These are phyloP conservation scores for Anthostomella pinea DNA, from an alignment of 2,329 filamentous ascomycete species.

Conservation along the genomic window DNA sequence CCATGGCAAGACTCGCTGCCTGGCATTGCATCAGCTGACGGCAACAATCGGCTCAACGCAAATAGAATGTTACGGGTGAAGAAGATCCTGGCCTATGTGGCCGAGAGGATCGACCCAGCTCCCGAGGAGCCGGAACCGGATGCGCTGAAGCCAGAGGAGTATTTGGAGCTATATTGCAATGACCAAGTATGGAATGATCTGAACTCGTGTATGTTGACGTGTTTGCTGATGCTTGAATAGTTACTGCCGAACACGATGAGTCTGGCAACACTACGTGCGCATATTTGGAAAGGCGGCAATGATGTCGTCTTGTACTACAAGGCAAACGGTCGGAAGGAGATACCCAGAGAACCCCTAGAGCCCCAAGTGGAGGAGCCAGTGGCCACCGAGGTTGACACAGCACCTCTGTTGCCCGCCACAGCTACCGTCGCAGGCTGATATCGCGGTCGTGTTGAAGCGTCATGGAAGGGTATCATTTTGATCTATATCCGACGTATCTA, in stretches of 20 bases:
- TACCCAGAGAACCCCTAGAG: conserved; percentile 37
- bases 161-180: conserved; percentile 92
- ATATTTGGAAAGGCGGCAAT: conserved; percentile 92
- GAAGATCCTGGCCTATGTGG: conserved; percentile 90
- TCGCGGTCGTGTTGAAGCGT: conserved; percentile 4
- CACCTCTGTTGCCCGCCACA: conserved; percentile 13
- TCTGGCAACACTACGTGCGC: conserved; percentile 85
- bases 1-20: conserved; percentile 76
- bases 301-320: conserved; percentile 92
- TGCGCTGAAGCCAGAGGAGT: conserved; percentile 78
- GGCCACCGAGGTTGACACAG: conserved; percentile 12
- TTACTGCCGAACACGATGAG: conserved; percentile 80
- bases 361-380: conserved; percentile 15
- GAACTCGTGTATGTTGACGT: background rate
- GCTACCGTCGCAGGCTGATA: conserved; percentile 15
- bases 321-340: conserved; percentile 77
- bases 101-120: conserved; percentile 82
- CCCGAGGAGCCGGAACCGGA: conserved; percentile 57
- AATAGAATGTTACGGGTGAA: conserved; percentile 95
- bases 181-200: conserved; percentile 64
- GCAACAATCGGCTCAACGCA: conserved; percentile 88
- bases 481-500: conserved; percentile 21
- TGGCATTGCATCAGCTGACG: conserved; percentile 69
- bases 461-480: conserved; percentile 28
- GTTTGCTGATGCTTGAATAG: conserved; percentile 36